Base-by-base conservation (phyloP, 2,329 filamentous ascomycete genomes). In the Aspergillus chevalieri region DNA sequence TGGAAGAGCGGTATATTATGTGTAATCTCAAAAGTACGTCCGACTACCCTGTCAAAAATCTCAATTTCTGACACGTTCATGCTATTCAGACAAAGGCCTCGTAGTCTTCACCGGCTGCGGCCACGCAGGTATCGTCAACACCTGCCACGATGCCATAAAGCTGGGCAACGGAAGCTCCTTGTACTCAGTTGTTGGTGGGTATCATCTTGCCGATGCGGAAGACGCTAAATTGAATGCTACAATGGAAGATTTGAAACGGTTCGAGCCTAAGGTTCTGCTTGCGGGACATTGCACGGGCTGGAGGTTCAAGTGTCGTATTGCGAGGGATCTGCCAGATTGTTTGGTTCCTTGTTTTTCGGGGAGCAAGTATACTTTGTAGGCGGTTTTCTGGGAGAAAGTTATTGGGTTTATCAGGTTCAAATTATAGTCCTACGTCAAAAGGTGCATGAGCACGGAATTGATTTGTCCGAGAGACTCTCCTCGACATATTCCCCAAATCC, bases 221-320 rank as follows among this genome's bases (percentile, higher is more conserved):
- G 46, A 46, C 14, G n/a, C 39, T 17, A 51, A 46, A 10, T 14
- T 51, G 10, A 41, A 41, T 22, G 49, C 46, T 6, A 45, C 49
- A 4, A 48, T 48, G 46, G n/a, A 39, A 3, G 49, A 51, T 24
- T 36, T 48, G 45, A 51, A 48, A 17, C 30, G 21, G 24, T 19
- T 51, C 2, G 46, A 47, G 4, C 45, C 46, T 3, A 48, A 48
- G 42, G 41, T 47, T 1, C 14, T 48, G 21, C 41, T 51, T 3
- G 42, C 49, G 7, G 46, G 49, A 9, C 46, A 51, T 42, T 51
- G 49, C 24, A 51, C 49, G 10, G 46, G 49, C 41, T 51, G 45
- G 49, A 19, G 49, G 33, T 51, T 48, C 42, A 51, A 51, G 22
- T 51, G 46, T 28, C 21, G 47, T 51, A 48, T 51, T 42, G 49